Conservation (phyloP, 352 stramenopile genomes). For the Thraustochytrium sp. region DNA sequence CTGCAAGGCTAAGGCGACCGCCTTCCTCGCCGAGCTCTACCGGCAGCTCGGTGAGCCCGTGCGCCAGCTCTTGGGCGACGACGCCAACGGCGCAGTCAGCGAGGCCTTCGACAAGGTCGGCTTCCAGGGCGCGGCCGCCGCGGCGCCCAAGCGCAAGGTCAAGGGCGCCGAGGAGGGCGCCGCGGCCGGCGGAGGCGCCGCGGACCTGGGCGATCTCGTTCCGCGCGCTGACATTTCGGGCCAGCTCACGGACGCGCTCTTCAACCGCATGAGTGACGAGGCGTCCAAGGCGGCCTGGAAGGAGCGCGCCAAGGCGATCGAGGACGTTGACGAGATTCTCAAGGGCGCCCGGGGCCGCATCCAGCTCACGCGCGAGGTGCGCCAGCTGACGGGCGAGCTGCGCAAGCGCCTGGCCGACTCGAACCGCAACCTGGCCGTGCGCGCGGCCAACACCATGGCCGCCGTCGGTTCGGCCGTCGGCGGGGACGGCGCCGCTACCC, state of each 20-base stretch:
- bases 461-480: neutral
- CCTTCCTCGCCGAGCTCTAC: neutral
- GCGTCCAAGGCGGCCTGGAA: constrained; percentile 41
- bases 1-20: constrained; percentile 13
- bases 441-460: neutral
- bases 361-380: neutral
- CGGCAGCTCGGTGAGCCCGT: constrained; percentile 13
- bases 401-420: constrained; percentile 12
- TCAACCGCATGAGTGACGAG: constrained; percentile 6
- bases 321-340: constrained; percentile 16
- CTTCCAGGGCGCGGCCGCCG: constrained; percentile 2
- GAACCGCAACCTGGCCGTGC: neutral
- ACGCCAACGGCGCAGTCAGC: neutral
- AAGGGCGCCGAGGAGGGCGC: neutral
- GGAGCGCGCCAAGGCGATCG: neutral
- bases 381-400: constrained; percentile 12
- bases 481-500: neutral
- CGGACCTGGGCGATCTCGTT: neutral
- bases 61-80: neutral
- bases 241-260: constrained; percentile 2
- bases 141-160: neutral
- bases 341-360: constrained; percentile 19
- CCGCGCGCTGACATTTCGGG: neutral
- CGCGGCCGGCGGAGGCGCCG: neutral
- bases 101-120: constrained; percentile 21